A percentile compares a stretch with the other conserved stretches of the same genome.
Conservation (phyloP, 2,329 filamentous ascomycete genomes). For the Microthyrium microscopicum region DNA sequence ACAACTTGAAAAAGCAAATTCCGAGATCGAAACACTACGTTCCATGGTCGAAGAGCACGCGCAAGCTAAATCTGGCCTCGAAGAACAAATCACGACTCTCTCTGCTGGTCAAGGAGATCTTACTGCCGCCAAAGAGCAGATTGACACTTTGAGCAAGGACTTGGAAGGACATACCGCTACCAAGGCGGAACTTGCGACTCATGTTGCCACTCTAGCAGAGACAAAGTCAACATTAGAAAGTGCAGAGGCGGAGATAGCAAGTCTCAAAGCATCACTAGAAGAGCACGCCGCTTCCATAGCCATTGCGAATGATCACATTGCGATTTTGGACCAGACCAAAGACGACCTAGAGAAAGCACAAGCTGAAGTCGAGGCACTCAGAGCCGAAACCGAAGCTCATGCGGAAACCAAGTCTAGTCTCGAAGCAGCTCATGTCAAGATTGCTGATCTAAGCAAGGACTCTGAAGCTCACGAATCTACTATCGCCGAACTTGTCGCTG, state of each 20-base stretch:
- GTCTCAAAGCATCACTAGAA: too few species aligned
- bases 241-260: too few species aligned
- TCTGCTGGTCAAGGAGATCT: constrained; percentile 6
- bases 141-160: constrained; percentile 3
- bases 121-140: neutral
- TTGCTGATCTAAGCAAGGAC: constrained; percentile 2
- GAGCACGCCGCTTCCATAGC: too few species aligned
- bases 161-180: constrained; percentile 3
- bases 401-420: constrained; percentile 2
- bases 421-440: constrained; percentile 1
- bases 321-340: too few species aligned
- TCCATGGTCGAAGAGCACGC: constrained; percentile 2
- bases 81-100: too few species aligned
- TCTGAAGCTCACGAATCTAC: neutral
- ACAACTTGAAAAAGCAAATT: constrained; percentile 1
- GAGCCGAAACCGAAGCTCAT: constrained; percentile 2
- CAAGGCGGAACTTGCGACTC: constrained; percentile 4
- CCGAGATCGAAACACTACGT: neutral
- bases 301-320: too few species aligned
- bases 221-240: too few species aligned
- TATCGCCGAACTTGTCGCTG: constrained; percentile 1
- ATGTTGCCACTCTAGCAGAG: too few species aligned
- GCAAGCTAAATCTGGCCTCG: too few species aligned
- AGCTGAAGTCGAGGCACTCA: constrained; percentile 1
- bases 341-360: neutral